Percentiles rank a stretch among this genome's conserved stretches.
Evolutionary conservation across 768 basidiomycete species (phyloP).

Genomic region (Neoboletus magnificus): DNA sequence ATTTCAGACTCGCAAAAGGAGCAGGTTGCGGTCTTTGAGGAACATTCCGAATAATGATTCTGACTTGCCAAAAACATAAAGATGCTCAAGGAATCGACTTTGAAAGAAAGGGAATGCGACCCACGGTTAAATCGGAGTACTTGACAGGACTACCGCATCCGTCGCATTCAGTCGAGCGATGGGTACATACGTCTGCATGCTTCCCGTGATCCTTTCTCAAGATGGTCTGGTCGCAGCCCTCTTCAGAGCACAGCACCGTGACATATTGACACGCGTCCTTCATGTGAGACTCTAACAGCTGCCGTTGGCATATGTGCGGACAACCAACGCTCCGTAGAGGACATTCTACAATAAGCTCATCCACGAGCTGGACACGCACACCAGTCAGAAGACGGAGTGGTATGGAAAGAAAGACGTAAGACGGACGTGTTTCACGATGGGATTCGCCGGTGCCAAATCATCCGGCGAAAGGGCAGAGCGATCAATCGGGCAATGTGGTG

Average conservation of each 20-base stretch:
- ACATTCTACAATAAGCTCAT: constrained; percentile 77
- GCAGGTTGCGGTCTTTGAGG: constrained; percentile 37
- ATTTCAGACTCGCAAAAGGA: constrained; percentile 39
- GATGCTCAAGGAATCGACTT: constrained; percentile 1
- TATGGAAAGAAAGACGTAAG: constrained; percentile 2
- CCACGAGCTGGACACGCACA: constrained; percentile 58
- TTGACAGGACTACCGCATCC: constrained; percentile 36
- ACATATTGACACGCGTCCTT: constrained; percentile 58
- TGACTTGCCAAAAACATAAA: constrained; percentile 17
- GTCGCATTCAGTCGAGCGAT: constrained; percentile 38
- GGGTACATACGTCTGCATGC: constrained; percentile 38
- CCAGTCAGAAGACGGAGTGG: constrained; percentile 4
- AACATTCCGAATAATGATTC: constrained; percentile 41
- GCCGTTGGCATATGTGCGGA: constrained; percentile 59
- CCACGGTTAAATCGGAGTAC: constrained; percentile 37
- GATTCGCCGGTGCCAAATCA: constrained; percentile 66
- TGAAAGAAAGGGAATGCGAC: constrained; percentile 12
- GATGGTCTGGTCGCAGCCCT: constrained; percentile 42
- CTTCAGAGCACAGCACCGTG: constrained; percentile 48
- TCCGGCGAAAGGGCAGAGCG: constrained; percentile 57
- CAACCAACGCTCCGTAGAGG: constrained; percentile 60
- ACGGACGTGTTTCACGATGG: constrained; percentile 62
- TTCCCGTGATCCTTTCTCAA: constrained; percentile 46
- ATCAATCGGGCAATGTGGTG: constrained; percentile 81
- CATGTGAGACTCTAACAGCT: constrained; percentile 60